phyloP scores from a whole-genome alignment of 352 stramenopile genomes.

The Phytophthora podocarpi region DNA sequence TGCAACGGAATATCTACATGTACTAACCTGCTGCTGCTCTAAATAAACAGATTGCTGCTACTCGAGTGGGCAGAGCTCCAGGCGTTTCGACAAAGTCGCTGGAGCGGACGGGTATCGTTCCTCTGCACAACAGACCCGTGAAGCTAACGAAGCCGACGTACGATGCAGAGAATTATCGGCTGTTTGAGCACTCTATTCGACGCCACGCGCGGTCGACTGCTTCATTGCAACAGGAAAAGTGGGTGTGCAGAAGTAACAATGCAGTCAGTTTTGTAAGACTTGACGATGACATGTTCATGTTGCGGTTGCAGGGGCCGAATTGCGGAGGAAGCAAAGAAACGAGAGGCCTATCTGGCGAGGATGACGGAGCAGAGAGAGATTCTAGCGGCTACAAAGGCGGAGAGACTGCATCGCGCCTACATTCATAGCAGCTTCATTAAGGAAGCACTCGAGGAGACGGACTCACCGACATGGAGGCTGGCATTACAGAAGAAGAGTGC shows the following conservation, averaged over 20 bases:
- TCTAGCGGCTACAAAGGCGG: slow-evolving; percentile 65
- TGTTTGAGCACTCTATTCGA: slow-evolving; percentile 75
- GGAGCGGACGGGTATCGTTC: slow-evolving; percentile 48
- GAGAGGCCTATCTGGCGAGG: slow-evolving; percentile 29
- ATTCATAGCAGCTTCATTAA: slow-evolving; percentile 80
- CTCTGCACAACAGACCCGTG: slow-evolving; percentile 64
- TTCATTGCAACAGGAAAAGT: slow-evolving; percentile 64
- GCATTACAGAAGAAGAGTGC: slow-evolving; percentile 65
- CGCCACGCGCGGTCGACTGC: slow-evolving; percentile 58
- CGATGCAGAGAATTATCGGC: slow-evolving; percentile 57
- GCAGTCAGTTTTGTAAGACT: not conserved
- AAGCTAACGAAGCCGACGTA: slow-evolving; percentile 66
- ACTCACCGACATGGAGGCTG: slow-evolving; percentile 67
- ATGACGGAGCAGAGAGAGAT: slow-evolving; percentile 42
- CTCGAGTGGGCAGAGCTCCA: slow-evolving; percentile 49
- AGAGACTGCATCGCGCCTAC: slow-evolving; percentile 70
- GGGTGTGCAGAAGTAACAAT: not conserved
- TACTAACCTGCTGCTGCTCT: slow-evolving; percentile 4
- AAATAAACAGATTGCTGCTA: slow-evolving; percentile 43
- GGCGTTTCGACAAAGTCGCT: slow-evolving; percentile 57
- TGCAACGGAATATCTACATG: not conserved
- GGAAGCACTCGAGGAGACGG: slow-evolving; percentile 68
- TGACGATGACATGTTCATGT: not conserved
- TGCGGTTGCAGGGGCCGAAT: slow-evolving; percentile 43
- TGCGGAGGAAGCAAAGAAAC: slow-evolving; percentile 35